phyloP scores from a whole-genome alignment of 23 red algal genomes.

The Gracilaria domingensis region DNA sequence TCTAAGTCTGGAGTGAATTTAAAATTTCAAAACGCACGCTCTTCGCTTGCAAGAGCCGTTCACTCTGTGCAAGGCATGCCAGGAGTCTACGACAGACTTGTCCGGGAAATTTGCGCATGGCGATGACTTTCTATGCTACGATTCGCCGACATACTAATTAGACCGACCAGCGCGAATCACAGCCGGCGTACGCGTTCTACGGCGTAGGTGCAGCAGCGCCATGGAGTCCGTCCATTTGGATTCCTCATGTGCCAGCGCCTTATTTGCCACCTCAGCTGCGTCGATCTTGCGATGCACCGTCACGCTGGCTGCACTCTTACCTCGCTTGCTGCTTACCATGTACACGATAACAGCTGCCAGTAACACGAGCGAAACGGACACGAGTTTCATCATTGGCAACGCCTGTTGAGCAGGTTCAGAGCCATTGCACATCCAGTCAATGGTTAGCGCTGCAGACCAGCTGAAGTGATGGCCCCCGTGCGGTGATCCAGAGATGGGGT shows the following conservation, averaged over 20 bases:
- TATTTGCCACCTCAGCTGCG: not conserved
- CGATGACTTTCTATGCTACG: not conserved
- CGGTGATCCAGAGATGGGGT: slow-evolving; percentile 51
- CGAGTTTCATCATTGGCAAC: not conserved
- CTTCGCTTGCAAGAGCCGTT: no score
- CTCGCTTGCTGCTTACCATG: not conserved
- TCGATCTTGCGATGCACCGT: not conserved
- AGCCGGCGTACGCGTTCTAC: not conserved
- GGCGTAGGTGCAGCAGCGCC: not conserved
- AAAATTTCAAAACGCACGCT: not conserved
- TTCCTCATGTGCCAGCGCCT: not conserved
- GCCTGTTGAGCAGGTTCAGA: not conserved
- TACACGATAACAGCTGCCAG: not conserved
- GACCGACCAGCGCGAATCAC: slow-evolving; percentile 3
- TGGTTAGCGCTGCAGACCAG: slow-evolving; percentile 60
- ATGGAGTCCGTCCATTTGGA: not conserved
- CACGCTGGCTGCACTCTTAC: not conserved
- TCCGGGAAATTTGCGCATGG: not conserved
- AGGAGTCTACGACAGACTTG: not conserved
- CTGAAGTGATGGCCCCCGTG: slow-evolving; percentile 66
- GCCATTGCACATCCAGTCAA: slow-evolving; percentile 60
- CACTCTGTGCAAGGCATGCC: no score
- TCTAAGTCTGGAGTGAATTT: not conserved
- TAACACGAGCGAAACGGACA: not conserved
- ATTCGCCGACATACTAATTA: not conserved